Percentiles rank a stretch among this genome's conserved stretches.
Evolutionary conservation across 257 asterid genomes (phyloP).

Genomic region (Solanum lycopersicoides): DNA sequence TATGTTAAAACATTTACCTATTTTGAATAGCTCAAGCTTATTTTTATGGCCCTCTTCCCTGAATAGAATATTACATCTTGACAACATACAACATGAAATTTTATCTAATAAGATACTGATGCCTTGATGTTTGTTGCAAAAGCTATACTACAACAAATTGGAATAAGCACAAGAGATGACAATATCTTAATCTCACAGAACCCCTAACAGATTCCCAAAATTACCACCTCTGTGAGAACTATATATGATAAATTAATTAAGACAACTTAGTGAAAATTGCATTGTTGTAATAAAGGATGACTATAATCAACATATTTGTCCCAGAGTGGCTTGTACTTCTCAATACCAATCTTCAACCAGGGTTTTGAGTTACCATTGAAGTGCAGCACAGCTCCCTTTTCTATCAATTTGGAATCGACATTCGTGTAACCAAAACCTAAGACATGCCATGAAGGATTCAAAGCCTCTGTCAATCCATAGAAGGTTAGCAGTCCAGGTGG

Average conservation of each 20-base stretch:
- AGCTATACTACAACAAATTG: not conserved
- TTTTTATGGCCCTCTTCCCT: not conserved
- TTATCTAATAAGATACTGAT: not conserved
- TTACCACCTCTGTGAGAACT: not conserved
- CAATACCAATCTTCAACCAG: slow-evolving; percentile 41
- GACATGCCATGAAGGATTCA: slow-evolving; percentile 35
- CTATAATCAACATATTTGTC: slow-evolving; percentile 29
- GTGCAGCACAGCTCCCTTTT: slow-evolving; percentile 38
- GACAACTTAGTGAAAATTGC: slow-evolving; percentile 23
- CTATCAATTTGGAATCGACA: slow-evolving; percentile 27
- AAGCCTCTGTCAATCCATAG: slow-evolving; percentile 37
- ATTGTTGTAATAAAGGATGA: slow-evolving; percentile 24
- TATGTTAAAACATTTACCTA: no score
- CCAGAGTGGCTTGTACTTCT: slow-evolving; percentile 38
- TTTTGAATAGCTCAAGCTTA: not conserved
- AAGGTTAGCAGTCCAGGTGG: slow-evolving; percentile 42
- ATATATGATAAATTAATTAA: not conserved
- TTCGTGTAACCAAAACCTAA: slow-evolving; percentile 40
- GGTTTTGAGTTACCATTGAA: slow-evolving; percentile 39
- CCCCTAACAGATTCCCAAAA: not conserved
- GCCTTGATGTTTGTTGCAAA: not conserved
- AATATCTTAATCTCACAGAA: not conserved
- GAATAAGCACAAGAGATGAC: not conserved
- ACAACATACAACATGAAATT: not conserved
- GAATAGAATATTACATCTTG: not conserved